Conservation (phyloP, 768 basidiomycete species). For the Scleroderma citrinum region DNA sequence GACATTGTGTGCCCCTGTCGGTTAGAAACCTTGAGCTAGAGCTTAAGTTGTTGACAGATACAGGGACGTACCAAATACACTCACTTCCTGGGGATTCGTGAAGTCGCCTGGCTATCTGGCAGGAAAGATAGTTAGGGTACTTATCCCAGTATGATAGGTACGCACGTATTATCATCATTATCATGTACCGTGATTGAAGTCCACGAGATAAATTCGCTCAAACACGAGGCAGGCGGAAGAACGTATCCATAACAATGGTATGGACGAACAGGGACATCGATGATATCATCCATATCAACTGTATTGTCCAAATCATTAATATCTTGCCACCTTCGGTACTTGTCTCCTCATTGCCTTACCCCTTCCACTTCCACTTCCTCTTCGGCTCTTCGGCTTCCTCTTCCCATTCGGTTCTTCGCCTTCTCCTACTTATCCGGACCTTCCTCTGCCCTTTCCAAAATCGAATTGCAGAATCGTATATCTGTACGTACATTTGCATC, state of each 20-base stretch:
- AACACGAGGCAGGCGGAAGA: background rate
- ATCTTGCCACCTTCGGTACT: background rate
- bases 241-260: background rate
- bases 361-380: background rate
- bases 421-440: background rate
- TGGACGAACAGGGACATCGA: background rate
- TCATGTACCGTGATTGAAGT: background rate
- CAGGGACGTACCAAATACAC: no score
- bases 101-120: no score
- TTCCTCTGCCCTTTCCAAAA: background rate
- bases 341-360: background rate
- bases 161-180: background rate
- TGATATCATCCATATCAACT: constrained; percentile 1
- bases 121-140: no score
- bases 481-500: background rate
- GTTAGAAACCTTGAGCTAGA: no score
- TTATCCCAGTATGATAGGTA: background rate
- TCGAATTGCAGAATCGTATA: background rate
- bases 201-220: background rate
- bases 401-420: background rate
- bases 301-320: background rate
- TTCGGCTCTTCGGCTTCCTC: background rate
- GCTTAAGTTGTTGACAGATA: no score
- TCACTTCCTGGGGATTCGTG: no score
- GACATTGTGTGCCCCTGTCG: no score